A percentile compares a stretch with the other conserved stretches of the same genome.
Conservation (phyloP, 139 green algal genomes). For the Limnomonas spitsbergensis region DNA sequence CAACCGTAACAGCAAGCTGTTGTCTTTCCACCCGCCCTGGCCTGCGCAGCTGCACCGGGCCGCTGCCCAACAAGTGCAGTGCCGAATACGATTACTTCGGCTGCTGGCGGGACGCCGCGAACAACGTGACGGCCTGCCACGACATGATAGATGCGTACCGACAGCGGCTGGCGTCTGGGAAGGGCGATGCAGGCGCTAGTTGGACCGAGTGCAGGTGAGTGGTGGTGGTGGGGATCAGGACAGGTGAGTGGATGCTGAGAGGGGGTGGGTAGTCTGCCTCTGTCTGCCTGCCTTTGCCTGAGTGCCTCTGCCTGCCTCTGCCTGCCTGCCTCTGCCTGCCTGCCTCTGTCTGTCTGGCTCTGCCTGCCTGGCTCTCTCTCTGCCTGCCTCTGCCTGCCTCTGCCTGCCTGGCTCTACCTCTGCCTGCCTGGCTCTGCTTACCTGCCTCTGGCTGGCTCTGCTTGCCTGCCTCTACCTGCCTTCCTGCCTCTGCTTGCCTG, state of each 20-base stretch:
- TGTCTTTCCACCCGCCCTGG: not conserved
- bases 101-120: constrained; percentile 56
- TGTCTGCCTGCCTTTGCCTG: no score
- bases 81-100: constrained; percentile 40
- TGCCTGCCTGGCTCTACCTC: no score
- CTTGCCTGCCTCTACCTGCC: no score
- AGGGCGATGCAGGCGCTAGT: not conserved
- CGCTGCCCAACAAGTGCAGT: constrained; percentile 62
- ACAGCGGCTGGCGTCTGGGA: not conserved
- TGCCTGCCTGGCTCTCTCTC: no score
- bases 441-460: no score
- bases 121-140: constrained; percentile 7
- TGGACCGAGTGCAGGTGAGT: not conserved
- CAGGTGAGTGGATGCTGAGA: not conserved
- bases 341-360: no score
- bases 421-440: no score
- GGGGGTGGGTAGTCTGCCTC: not conserved
- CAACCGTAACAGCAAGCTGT: not conserved
- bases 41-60: constrained; percentile 57
- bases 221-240: not conserved
- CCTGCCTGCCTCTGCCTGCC: no score
- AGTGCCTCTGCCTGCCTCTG: no score
- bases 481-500: no score
- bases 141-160: constrained; percentile 11
- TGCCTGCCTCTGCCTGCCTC: no score